Conservation (phyloP, 2,329 filamentous ascomycete genomes). For the Neonectria ditissima region DNA sequence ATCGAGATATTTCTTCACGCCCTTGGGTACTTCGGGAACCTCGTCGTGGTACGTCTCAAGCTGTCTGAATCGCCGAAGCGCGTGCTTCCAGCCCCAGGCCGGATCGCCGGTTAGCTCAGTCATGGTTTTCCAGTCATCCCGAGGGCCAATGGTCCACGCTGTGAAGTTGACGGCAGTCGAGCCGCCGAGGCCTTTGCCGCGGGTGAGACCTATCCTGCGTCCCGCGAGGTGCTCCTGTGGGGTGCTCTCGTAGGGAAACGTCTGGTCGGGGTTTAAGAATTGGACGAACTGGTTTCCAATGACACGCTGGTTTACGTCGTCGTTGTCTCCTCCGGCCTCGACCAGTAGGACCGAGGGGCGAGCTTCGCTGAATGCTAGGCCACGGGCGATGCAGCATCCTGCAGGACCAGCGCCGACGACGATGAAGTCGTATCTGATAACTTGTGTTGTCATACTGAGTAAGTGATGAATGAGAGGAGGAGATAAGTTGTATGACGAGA, state of each 20-base stretch:
- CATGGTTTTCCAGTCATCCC: slow-evolving; percentile 34
- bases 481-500: background rate
- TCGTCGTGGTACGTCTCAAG: slow-evolving; percentile 34
- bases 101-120: slow-evolving; percentile 25
- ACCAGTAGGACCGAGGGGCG: slow-evolving; percentile 27
- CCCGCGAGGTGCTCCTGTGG: slow-evolving; percentile 26
- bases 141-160: slow-evolving; percentile 29
- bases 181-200: slow-evolving; percentile 31
- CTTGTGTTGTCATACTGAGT: slow-evolving; percentile 7
- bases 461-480: background rate
- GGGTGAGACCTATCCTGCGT: slow-evolving; percentile 29
- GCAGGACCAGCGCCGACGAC: slow-evolving; percentile 34
- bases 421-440: slow-evolving; percentile 32
- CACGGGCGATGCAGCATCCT: slow-evolving; percentile 29
- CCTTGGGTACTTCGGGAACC: slow-evolving; percentile 22
- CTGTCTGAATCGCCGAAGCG: slow-evolving; percentile 21
- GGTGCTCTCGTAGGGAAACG: slow-evolving; percentile 29
- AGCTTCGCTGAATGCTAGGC: slow-evolving; percentile 22
- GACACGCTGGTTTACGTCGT: slow-evolving; percentile 25
- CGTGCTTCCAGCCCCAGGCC: slow-evolving; percentile 29
- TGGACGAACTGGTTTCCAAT: slow-evolving; percentile 32
- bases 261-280: slow-evolving; percentile 27
- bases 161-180: slow-evolving; percentile 34
- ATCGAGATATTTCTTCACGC: slow-evolving; percentile 30
- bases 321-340: slow-evolving; percentile 32